phyloP scores from a whole-genome alignment of 2,329 filamentous ascomycete genomes.

The Arthroderma sp. region DNA sequence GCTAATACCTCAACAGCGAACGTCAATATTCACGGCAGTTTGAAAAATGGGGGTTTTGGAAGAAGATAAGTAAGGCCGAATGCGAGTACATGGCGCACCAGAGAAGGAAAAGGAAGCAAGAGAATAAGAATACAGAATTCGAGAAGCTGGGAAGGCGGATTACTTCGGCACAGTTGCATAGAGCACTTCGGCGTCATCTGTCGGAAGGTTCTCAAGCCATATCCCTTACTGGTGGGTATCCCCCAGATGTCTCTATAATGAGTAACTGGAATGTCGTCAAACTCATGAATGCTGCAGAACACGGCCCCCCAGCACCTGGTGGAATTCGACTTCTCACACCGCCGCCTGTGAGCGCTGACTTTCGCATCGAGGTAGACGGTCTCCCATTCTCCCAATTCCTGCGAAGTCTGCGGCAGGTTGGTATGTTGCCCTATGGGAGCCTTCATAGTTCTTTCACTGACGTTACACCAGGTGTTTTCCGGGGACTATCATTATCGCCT shows the following conservation, averaged over 20 bases:
- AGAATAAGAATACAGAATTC: conserved; percentile 3
- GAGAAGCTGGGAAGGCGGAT: not conserved
- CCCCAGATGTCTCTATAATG: not conserved
- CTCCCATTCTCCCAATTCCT: conserved; percentile 4
- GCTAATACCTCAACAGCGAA: not conserved
- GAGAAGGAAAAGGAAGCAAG: conserved; percentile 3
- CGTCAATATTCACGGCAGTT: conserved; percentile 1
- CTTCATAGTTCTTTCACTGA: not conserved
- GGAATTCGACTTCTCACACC: conserved; percentile 4
- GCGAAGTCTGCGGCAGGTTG: conserved; percentile 1
- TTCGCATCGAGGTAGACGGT: not conserved
- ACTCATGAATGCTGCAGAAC: conserved; percentile 1
- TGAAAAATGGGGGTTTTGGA: conserved; percentile 1
- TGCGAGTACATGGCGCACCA: conserved; percentile 2
- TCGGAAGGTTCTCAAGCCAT: not conserved
- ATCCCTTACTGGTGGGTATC: conserved; percentile 1
- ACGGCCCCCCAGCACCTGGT: conserved; percentile 2
- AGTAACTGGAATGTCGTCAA: not conserved
- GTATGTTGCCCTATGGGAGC: not conserved
- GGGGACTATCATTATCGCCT: not conserved
- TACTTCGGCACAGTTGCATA: not conserved
- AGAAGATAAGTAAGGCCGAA: conserved; percentile 1
- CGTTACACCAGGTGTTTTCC: not conserved
- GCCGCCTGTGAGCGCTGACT: not conserved
- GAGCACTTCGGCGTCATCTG: conserved; percentile 4